Base-by-base conservation (phyloP, 2,329 filamentous ascomycete species). In the Aureobasidium sp. region DNA sequence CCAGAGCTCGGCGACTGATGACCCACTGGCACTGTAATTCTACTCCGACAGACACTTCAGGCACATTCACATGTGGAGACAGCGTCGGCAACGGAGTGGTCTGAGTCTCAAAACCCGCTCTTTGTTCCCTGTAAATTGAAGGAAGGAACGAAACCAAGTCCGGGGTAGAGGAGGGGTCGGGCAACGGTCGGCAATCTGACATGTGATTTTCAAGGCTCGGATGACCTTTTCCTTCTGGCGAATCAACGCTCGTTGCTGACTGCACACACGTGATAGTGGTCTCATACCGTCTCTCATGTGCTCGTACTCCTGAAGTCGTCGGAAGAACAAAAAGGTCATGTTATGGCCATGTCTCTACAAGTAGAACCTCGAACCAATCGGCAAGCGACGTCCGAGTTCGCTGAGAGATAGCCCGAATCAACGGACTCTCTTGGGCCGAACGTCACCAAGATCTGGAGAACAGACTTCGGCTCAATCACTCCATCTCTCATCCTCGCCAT, bases 391-490 rank as follows among this genome's bases (percentile, higher is more conserved):
- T 8, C 27, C n/a, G 36, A n/a, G 6, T 15, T 56, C 60, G 60
- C 49, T 49, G 22, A 2, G 7, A 22, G 12, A 56, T 62, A 42
- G 20, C 48, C 60, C 60, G 60, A 62, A 25, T 2, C 9, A n/a
- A 15, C 44, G 44, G 44, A 60, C 6, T 29, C 8, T 34, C n/a
- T 60, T 60, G 57, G 11, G 36, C 57, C 57, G 57, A 60, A 39
- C 11, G 12, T n/a, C 37, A 42, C 45, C 45, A 51, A 53, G 59
- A 61, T 62, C 51, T 62, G 60, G 49, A 52, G 59, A 55, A 48
- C 51, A 62, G 60, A 62, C 60, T 62, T 62, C 39, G 48, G 57
- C 47, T 47, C 48, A 36, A 53, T 61, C 48, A 55, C 39, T 51
- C 39, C 60, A 56, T 62, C 60, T 51, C 25, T 22, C 36, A 41